phyloP scores from a whole-genome alignment of 441 rosid species.

The Populus trichocarpa region DNA sequence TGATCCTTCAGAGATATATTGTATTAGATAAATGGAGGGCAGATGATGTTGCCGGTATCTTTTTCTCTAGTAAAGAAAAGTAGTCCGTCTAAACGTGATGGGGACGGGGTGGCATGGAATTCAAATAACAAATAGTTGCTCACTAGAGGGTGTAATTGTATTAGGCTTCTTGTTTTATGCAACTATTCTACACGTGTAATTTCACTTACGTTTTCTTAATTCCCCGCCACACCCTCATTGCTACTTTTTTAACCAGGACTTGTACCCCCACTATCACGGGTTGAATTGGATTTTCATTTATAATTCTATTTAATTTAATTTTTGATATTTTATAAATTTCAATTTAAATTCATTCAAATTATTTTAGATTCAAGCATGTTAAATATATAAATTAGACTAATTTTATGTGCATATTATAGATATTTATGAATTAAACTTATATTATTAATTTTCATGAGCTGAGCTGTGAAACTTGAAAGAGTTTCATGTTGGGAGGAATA shows the following conservation, averaged over 20 bases:
- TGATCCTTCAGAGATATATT: neutral
- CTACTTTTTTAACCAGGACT: neutral
- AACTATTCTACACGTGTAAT: neutral
- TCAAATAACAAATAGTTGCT: neutral
- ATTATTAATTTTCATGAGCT: no score
- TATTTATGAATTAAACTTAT: no score
- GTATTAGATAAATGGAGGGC: neutral
- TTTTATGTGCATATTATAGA: no score
- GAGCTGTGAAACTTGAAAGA: neutral
- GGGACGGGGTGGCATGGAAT: neutral
- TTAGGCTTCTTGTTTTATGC: neutral
- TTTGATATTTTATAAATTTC: no score
- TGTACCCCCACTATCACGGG: neutral
- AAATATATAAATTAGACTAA: no score
- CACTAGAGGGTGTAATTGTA: neutral
- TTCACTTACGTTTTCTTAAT: neutral
- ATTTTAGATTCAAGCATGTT: no score
- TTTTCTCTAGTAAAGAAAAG: neutral
- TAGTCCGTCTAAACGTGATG: neutral
- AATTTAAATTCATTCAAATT: no score
- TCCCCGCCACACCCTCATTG: neutral
- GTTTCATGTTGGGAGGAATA: neutral
- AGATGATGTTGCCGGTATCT: no score
- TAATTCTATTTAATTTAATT: no score
- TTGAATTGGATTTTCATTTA: no score